These are phyloP conservation scores for Geosmithia morbida DNA, from an alignment of 2,329 filamentous ascomycete genomes.

Conservation along the genomic window DNA sequence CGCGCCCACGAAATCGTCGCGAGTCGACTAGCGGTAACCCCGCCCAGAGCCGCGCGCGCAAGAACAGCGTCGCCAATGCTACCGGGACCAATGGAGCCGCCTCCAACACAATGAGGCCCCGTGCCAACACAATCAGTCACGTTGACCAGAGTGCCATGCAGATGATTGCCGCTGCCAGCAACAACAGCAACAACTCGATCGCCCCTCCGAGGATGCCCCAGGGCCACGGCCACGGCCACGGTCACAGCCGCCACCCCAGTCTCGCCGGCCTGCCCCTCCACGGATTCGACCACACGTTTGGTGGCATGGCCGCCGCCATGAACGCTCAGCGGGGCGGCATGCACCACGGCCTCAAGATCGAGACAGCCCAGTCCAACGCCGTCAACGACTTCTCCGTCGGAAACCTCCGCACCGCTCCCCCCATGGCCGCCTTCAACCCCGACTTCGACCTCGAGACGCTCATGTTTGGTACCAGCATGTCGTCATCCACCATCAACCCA, in stretches of 20 bases:
- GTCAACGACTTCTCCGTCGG: constrained; percentile 44
- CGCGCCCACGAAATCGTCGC: constrained; percentile 72
- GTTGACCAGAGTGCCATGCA: constrained; percentile 66
- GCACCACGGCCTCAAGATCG: constrained; percentile 62
- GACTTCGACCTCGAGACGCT: constrained; percentile 54
- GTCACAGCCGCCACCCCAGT: constrained; percentile 60
- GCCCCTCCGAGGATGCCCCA: constrained; percentile 31
- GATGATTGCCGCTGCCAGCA: constrained; percentile 43
- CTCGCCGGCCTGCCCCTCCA: constrained; percentile 52
- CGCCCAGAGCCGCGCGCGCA: constrained; percentile 63
- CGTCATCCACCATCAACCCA: constrained; percentile 48
- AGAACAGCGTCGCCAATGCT: constrained; percentile 69
- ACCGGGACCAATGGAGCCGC: constrained; percentile 29
- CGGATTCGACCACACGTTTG: constrained; percentile 46
- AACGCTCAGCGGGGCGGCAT: constrained; percentile 43
- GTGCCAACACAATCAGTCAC: constrained; percentile 94
- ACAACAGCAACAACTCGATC: constrained; percentile 28
- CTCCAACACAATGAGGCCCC: constrained; percentile 55
- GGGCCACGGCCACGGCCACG: constrained; percentile 23
- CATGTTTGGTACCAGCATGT: constrained; percentile 11
- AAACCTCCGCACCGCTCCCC: constrained; percentile 67
- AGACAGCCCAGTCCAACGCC: constrained; percentile 54
- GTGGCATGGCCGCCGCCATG: constrained; percentile 56
- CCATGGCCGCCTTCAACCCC: constrained; percentile 43
- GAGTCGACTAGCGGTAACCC: constrained; percentile 71